Evolutionary conservation across 345 rosid species (phyloP), one percentile per base, ranked within the genome.

Genomic region (Acer campestre): DNA sequence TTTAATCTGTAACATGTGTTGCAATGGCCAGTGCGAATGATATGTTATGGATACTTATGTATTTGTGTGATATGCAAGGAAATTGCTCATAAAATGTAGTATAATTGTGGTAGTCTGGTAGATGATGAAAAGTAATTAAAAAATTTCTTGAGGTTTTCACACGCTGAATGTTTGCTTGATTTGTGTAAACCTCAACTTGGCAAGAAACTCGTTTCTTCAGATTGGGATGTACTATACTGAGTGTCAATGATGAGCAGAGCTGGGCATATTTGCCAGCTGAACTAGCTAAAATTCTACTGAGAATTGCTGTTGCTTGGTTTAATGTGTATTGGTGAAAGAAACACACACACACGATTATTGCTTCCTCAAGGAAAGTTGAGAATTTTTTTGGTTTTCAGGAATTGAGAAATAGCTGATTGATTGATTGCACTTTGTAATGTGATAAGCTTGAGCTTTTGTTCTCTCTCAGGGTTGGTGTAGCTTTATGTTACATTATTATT

Each of bases 101-200:
- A 56, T 35, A 38, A 23, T 20, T 71, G 49, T 71, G 51, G 40
- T 56, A 25, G 59, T 71, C 27, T 71, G 51, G 40, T 56, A 25
- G 59, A 23, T 35, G 17, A 58, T 56, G 64, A 29, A 18, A 71
- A 27, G 4, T 70, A 53, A 53, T 25, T 20, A 25, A 49, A 49
- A 49, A 3, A 16, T 27, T 70, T 25, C 27, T 69, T 18, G 62
- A 51, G 73, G 61, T 70, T 70, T 70, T n/a, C 8, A 5, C 44
- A 17, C 14, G 8, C 14, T 51, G 61, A 46, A 55, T 51, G 61
- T 51, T 51, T 53, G 25, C 46, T 17, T 18, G 74, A 27, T 51
- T 71, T 10, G 29, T 20, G 5, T 2, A 46, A 40, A 13, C 29
- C 35, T 58, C 51, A 18, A 56, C 48, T 56, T 56, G 53, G 29